These are phyloP conservation scores for Salicornia ramosissima DNA, from an alignment of 148 eudicot species.

Conservation along the genomic window DNA sequence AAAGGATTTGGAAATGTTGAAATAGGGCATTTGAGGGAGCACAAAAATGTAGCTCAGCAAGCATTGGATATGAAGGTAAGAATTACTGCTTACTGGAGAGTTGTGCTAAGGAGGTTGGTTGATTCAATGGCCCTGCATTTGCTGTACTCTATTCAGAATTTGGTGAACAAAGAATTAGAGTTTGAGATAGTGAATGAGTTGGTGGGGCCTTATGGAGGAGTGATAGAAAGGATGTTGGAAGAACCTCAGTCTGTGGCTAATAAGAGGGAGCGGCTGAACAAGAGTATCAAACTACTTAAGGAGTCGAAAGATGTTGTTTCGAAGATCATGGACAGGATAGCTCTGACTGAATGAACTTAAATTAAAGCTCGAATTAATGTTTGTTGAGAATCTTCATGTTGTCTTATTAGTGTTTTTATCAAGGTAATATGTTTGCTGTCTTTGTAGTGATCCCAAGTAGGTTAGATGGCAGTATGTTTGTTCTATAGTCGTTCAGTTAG, in stretches of 20 bases:
- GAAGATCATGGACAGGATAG: conserved; percentile 31
- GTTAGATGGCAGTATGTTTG: no score
- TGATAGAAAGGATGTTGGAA: conserved; percentile 52
- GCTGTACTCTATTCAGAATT: conserved; percentile 35
- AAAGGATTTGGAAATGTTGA: conserved; percentile 32
- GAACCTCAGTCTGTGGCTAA: conserved; percentile 40
- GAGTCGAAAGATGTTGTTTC: conserved; percentile 52
- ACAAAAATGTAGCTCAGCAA: conserved; percentile 17
- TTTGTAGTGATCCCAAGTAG: no score
- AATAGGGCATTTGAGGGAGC: conserved; percentile 29
- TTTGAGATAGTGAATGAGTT: conserved; percentile 42
- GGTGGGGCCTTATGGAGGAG: conserved; percentile 39
- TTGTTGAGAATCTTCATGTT: no score
- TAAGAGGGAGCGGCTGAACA: conserved; percentile 41
- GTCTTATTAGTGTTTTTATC: no score
- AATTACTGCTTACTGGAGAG: conserved; percentile 41
- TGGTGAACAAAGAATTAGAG: conserved; percentile 51
- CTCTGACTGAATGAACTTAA: conserved; percentile 11
- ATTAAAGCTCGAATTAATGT: no score
- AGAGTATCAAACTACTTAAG: conserved; percentile 46
- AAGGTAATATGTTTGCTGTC: no score
- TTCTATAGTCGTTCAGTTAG: no score
- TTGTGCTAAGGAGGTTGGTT: conserved; percentile 48
- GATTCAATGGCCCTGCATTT: conserved; percentile 56
- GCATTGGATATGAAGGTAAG: conserved; percentile 36